These are phyloP conservation scores for Arthrobotrys sinensis DNA, from an alignment of 2,329 filamentous ascomycete species.

Conservation along the genomic window DNA sequence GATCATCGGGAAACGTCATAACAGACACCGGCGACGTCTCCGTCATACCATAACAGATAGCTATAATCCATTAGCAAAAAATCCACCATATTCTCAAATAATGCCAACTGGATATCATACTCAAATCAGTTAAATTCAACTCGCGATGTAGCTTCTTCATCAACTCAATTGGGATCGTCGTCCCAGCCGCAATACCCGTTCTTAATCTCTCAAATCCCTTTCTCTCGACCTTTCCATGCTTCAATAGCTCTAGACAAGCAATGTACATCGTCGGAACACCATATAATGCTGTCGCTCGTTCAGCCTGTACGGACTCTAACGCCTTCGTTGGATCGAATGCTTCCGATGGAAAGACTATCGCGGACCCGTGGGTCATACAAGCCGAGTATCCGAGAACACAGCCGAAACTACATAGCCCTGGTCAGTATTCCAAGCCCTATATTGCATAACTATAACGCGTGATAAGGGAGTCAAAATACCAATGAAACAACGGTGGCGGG, in stretches of 20 bases:
- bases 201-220: conserved; percentile 77
- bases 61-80: conserved; percentile 66
- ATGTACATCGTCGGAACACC: conserved; percentile 89
- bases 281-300: conserved; percentile 74
- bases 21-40: conserved; percentile 82
- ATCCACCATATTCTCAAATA: neutral
- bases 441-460: neutral
- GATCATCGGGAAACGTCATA: conserved; percentile 86
- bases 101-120: conserved; percentile 38
- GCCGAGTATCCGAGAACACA: conserved; percentile 96
- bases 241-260: conserved; percentile 85
- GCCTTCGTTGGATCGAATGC: conserved; percentile 86
- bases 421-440: neutral
- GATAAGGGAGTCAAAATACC: conserved; percentile 14
- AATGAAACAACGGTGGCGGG: conserved; percentile 87
- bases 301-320: conserved; percentile 76
- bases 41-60: conserved; percentile 97
- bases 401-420: conserved; percentile 80
- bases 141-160: conserved; percentile 82
- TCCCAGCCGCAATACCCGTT: conserved; percentile 94
- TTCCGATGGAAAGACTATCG: conserved; percentile 87
- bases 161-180: conserved; percentile 84
- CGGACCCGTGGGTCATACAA: conserved; percentile 81
- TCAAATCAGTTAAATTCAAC: conserved; percentile 82
- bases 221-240: conserved; percentile 69